phyloP scores from a whole-genome alignment of 441 rosid species.

The Populus hybrid region DNA sequence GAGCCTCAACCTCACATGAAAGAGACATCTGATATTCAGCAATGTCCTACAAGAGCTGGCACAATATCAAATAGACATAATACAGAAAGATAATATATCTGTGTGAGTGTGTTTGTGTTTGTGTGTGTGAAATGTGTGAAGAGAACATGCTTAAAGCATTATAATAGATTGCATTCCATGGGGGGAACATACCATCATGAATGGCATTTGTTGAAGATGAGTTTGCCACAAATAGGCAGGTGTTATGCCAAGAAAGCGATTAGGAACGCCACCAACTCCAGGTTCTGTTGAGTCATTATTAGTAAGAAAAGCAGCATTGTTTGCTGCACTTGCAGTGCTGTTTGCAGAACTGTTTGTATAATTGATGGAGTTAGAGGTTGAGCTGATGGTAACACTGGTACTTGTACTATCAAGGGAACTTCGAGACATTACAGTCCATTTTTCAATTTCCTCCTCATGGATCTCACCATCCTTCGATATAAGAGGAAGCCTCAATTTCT shows the following conservation, averaged over 20 bases:
- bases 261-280: constrained; percentile 89
- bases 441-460: constrained; percentile 90
- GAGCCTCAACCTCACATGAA: constrained; percentile 76
- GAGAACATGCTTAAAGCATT: neutral
- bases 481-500: constrained; percentile 87
- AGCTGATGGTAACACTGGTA: constrained; percentile 67
- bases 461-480: constrained; percentile 91
- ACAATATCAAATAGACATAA: neutral
- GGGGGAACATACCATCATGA: constrained; percentile 47
- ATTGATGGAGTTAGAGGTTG: constrained; percentile 64
- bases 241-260: constrained; percentile 87
- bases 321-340: constrained; percentile 43
- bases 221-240: constrained; percentile 82
- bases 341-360: constrained; percentile 52
- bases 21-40: constrained; percentile 81
- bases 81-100: neutral
- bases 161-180: neutral
- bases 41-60: constrained; percentile 51
- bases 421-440: constrained; percentile 79
- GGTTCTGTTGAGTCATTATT: constrained; percentile 54
- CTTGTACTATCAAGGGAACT: constrained; percentile 84
- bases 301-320: constrained; percentile 27
- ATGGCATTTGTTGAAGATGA: constrained; percentile 67
- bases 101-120: neutral
- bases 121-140: constrained; percentile 5